A percentile compares a stretch with the other conserved stretches of the same genome.
Conservation (phyloP, 1,284 basidiomycete genomes). For the Apiotrichum veenhuisii region DNA sequence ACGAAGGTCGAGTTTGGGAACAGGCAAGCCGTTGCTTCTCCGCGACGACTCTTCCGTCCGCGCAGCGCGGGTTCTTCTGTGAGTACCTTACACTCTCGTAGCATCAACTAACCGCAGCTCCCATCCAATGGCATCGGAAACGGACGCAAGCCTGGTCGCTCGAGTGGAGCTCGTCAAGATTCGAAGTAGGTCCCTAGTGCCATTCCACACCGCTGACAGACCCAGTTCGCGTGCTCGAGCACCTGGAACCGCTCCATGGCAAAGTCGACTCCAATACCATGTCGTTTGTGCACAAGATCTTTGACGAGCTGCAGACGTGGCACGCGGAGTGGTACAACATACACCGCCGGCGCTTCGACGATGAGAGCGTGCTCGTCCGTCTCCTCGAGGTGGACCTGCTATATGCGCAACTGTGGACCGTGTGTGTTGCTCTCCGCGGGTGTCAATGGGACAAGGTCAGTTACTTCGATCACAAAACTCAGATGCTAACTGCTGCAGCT, state of each 20-base stretch:
- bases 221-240: conserved; percentile 82
- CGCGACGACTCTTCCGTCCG: conserved; percentile 81
- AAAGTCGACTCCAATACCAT: conserved; percentile 79
- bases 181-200: conserved; percentile 26
- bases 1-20: conserved; percentile 77
- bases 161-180: conserved; percentile 86
- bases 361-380: conserved; percentile 71
- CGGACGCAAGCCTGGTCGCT: conserved; percentile 80
- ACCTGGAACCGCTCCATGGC: conserved; percentile 76
- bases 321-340: conserved; percentile 78
- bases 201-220: not conserved
- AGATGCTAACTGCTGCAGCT: conserved; percentile 18
- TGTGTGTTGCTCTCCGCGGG: conserved; percentile 84
- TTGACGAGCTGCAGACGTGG: conserved; percentile 68
- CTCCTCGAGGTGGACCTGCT: conserved; percentile 81
- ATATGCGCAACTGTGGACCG: conserved; percentile 88
- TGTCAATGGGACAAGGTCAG: conserved; percentile 90
- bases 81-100: conserved; percentile 9
- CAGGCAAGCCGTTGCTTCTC: conserved; percentile 80
- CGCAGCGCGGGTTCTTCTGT: conserved; percentile 72
- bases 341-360: conserved; percentile 68
- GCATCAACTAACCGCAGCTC: conserved; percentile 34
- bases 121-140: conserved; percentile 78
- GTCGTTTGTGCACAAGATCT: conserved; percentile 77
- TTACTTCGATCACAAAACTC: too few species aligned